These are phyloP conservation scores for Prunus yedoensis DNA, from an alignment of 331 rosid species.

Conservation along the genomic window DNA sequence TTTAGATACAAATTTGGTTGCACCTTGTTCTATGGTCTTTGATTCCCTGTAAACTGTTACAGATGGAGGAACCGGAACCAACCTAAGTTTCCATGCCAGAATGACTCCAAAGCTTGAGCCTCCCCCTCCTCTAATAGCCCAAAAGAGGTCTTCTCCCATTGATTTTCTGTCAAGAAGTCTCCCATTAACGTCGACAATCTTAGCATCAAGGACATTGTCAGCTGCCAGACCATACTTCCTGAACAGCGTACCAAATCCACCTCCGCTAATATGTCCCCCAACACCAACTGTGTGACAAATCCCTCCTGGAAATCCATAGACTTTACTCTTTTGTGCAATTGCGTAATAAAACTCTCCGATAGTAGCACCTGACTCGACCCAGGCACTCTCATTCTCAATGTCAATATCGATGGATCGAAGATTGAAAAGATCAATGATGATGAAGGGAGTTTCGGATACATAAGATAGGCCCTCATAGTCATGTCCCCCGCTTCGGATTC, in stretches of 20 bases:
- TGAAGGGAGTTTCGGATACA: slow-evolving; percentile 17
- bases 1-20: slow-evolving; percentile 16
- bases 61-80: slow-evolving; percentile 26
- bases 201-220: slow-evolving; percentile 31
- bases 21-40: slow-evolving; percentile 16
- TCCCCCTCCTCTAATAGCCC: slow-evolving; percentile 44
- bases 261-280: slow-evolving; percentile 29
- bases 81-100: slow-evolving; percentile 29
- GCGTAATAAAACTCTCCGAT: slow-evolving; percentile 29
- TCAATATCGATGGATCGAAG: slow-evolving; percentile 16
- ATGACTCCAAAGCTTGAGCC: slow-evolving; percentile 38
- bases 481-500: slow-evolving; percentile 36
- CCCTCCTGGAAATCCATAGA: slow-evolving; percentile 33
- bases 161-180: slow-evolving; percentile 25
- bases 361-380: slow-evolving; percentile 19
- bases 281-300: slow-evolving; percentile 20
- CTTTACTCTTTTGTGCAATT: slow-evolving; percentile 21
- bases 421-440: slow-evolving; percentile 26
- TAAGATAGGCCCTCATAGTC: slow-evolving; percentile 39
- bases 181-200: slow-evolving; percentile 23
- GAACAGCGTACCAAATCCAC: slow-evolving; percentile 22
- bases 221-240: slow-evolving; percentile 33
- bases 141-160: slow-evolving; percentile 38
- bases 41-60: slow-evolving; percentile 15
- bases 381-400: slow-evolving; percentile 10